Percentiles rank a stretch among this genome's conserved stretches.
phyloP scores from a whole-genome alignment of 371 early-diverging fungal genomes.

The Smittium mucronatum region DNA sequence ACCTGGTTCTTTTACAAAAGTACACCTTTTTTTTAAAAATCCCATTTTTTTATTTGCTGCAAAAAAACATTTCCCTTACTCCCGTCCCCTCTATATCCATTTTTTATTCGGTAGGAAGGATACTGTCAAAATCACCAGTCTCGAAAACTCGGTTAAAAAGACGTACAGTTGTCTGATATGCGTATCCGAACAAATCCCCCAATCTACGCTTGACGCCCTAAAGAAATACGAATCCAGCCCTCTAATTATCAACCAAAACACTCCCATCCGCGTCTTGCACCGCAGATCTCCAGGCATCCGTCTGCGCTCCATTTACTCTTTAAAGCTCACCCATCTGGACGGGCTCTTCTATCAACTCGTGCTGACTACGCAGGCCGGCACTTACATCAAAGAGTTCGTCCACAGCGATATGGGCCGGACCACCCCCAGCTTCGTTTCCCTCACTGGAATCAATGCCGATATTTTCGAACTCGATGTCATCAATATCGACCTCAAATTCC shows the following conservation, averaged over 20 bases:
- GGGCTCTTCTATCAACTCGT: constrained; percentile 45
- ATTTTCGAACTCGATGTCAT: constrained; percentile 55
- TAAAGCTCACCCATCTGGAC: constrained; percentile 26
- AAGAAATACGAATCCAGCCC: constrained; percentile 34
- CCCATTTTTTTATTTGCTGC: too few species aligned
- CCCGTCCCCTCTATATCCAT: too few species aligned
- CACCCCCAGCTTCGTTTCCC: constrained; percentile 56
- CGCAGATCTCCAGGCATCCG: constrained; percentile 64
- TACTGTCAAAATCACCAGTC: constrained; percentile 62
- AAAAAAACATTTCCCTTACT: too few species aligned
- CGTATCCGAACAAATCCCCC: constrained; percentile 41
- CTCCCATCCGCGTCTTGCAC: constrained; percentile 88
- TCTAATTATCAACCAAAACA: constrained; percentile 70
- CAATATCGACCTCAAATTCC: constrained; percentile 29
- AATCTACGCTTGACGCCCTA: constrained; percentile 39
- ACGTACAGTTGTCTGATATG: constrained; percentile 66
- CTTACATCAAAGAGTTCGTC: constrained; percentile 98
- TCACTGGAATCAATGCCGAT: constrained; percentile 53
- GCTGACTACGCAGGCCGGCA: constrained; percentile 81
- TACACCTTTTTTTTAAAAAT: too few species aligned
- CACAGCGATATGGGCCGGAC: constrained; percentile 93
- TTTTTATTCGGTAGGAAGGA: constrained; percentile 25
- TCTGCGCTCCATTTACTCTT: constrained; percentile 46
- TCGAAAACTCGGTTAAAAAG: constrained; percentile 73
- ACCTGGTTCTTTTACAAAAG: not conserved